Percentiles rank a stretch among this genome's conserved stretches.
phyloP scores from a whole-genome alignment of 345 rosid species.

The Populus deltoides region DNA sequence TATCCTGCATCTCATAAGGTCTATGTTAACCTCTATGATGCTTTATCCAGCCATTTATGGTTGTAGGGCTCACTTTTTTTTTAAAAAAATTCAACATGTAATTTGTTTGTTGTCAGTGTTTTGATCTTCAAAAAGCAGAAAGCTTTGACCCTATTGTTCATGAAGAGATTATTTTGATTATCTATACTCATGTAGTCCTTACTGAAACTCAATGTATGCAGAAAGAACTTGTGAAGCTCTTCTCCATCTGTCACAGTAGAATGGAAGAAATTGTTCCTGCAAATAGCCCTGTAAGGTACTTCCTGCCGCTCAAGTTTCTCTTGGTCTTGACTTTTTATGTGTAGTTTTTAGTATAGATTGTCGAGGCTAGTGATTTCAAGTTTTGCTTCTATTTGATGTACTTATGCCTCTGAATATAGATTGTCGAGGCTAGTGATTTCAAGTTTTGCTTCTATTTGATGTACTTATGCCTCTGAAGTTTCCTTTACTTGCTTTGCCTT shows the following conservation, averaged over 20 bases:
- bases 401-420: neutral
- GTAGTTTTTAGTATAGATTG: neutral
- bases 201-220: constrained; percentile 31
- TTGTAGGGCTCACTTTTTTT: neutral
- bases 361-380: constrained; percentile 6
- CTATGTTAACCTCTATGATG: neutral
- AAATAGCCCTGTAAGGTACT: constrained; percentile 56
- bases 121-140: neutral
- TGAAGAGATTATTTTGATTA: neutral
- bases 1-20: too few species aligned
- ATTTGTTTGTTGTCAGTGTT: neutral
- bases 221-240: constrained; percentile 67
- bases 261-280: constrained; percentile 69
- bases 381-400: neutral
- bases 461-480: neutral
- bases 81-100: neutral
- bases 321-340: constrained; percentile 9
- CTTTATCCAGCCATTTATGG: neutral
- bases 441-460: neutral
- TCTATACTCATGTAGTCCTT: neutral
- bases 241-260: constrained; percentile 71
- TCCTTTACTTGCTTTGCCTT: neutral
- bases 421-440: constrained; percentile 4
- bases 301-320: constrained; percentile 5
- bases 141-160: neutral